These are phyloP conservation scores for Stenocarpella maydis DNA, from an alignment of 2,329 filamentous ascomycete genomes.

Conservation along the genomic window DNA sequence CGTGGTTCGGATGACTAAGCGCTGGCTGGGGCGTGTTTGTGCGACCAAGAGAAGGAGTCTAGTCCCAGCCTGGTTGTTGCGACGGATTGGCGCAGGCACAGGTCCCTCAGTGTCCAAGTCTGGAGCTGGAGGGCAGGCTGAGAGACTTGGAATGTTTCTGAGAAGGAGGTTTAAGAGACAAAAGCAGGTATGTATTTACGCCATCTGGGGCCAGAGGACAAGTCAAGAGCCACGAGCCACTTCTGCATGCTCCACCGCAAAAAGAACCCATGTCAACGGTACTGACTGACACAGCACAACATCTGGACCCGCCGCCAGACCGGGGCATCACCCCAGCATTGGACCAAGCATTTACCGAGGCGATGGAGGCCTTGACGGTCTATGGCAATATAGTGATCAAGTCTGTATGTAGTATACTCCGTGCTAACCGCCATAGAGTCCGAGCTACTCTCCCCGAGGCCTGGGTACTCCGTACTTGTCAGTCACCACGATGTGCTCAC, in stretches of 20 bases:
- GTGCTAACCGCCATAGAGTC: background rate
- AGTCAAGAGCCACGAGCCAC: conserved; percentile 15
- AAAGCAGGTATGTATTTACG: conserved; percentile 1
- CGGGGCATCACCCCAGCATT: conserved; percentile 2
- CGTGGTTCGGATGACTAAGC: conserved; percentile 11
- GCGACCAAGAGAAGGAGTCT: background rate
- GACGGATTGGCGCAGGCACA: background rate
- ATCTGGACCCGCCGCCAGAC: conserved; percentile 24
- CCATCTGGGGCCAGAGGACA: background rate
- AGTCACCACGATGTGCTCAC: too few species aligned
- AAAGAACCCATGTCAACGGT: conserved; percentile 21
- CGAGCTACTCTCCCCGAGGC: too few species aligned
- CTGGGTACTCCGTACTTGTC: too few species aligned
- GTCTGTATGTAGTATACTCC: too few species aligned
- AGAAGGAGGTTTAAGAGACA: background rate
- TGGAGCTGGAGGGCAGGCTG: background rate
- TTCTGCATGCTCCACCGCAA: conserved; percentile 23
- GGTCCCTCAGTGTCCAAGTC: background rate
- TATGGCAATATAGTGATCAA: too few species aligned
- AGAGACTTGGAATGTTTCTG: background rate
- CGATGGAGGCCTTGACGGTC: too few species aligned
- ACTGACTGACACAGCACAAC: conserved; percentile 26
- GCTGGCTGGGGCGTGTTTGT: background rate
- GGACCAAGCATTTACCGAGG: background rate
- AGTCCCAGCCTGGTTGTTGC: background rate